Evolutionary conservation across 257 asterid genomes (phyloP).

Genomic region (Forsythia suspensa): DNA sequence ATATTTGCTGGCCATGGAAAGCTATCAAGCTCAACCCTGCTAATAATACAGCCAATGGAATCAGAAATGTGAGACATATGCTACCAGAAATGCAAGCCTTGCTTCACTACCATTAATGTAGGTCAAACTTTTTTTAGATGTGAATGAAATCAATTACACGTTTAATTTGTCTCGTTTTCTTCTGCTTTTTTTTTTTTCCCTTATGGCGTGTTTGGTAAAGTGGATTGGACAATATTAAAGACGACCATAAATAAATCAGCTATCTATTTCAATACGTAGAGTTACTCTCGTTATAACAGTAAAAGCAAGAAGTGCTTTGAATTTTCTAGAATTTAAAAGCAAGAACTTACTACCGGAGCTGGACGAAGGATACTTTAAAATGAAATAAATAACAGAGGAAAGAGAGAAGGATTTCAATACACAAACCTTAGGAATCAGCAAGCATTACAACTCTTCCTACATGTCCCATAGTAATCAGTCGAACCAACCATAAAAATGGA

Average conservation of each 20-base stretch:
- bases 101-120: slow-evolving; percentile 1
- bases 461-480: slow-evolving; percentile 81
- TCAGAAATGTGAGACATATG: slow-evolving; percentile 21
- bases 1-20: slow-evolving; percentile 34
- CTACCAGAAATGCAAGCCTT: slow-evolving; percentile 39
- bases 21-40: slow-evolving; percentile 23
- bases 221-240: neutral
- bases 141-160: neutral
- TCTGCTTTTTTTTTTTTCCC: neutral
- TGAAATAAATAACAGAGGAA: neutral
- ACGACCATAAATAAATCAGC: neutral
- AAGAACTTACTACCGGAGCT: neutral
- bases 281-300: neutral
- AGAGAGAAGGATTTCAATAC: neutral
- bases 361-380: neutral
- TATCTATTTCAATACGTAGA: neutral
- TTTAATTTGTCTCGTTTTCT: neutral
- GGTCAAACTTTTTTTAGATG: neutral
- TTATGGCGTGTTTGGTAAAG: neutral
- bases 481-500: slow-evolving; percentile 84
- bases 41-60: slow-evolving; percentile 12
- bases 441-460: slow-evolving; percentile 87
- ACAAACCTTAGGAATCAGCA: slow-evolving; percentile 31
- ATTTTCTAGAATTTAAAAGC: neutral
- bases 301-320: neutral